These are phyloP conservation scores for Alternaria solani DNA, from an alignment of 2,329 filamentous ascomycete genomes.

Conservation along the genomic window DNA sequence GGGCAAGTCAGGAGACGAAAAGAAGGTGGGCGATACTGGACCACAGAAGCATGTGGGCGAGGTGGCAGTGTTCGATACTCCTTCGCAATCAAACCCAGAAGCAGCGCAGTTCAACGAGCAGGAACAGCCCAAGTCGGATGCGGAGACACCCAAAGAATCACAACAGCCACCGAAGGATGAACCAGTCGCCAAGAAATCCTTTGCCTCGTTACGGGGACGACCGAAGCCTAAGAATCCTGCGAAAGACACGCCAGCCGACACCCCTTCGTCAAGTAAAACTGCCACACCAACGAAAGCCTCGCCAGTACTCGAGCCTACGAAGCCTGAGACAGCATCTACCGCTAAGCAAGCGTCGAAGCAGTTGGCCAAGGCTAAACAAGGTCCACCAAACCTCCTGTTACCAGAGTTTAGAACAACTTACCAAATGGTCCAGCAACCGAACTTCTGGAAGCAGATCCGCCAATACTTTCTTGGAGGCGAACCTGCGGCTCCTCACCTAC, in stretches of 20 bases:
- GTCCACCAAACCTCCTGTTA: conserved; percentile 69
- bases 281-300: conserved; percentile 40
- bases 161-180: conserved; percentile 28
- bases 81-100: conserved; percentile 59
- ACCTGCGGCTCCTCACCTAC: conserved; percentile 71
- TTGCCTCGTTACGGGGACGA: conserved; percentile 43
- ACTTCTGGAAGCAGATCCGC: conserved; percentile 56
- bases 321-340: conserved; percentile 34
- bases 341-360: conserved; percentile 41
- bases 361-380: conserved; percentile 35
- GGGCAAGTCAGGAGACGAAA: conserved; percentile 60
- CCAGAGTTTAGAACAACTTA: conserved; percentile 77
- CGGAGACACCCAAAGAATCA: conserved; percentile 28
- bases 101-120: conserved; percentile 61
- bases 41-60: conserved; percentile 64
- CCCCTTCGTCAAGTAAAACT: conserved; percentile 50
- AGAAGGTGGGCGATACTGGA: conserved; percentile 64
- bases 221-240: conserved; percentile 34
- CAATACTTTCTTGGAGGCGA: conserved; percentile 56
- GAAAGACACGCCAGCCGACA: conserved; percentile 28
- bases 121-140: conserved; percentile 30
- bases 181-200: conserved; percentile 36
- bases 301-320: conserved; percentile 37
- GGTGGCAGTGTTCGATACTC: conserved; percentile 60
- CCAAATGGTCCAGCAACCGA: conserved; percentile 54